Evolutionary conservation across 2,329 filamentous ascomycete genomes (phyloP).

Genomic region (Colletotrichum aenigma): DNA sequence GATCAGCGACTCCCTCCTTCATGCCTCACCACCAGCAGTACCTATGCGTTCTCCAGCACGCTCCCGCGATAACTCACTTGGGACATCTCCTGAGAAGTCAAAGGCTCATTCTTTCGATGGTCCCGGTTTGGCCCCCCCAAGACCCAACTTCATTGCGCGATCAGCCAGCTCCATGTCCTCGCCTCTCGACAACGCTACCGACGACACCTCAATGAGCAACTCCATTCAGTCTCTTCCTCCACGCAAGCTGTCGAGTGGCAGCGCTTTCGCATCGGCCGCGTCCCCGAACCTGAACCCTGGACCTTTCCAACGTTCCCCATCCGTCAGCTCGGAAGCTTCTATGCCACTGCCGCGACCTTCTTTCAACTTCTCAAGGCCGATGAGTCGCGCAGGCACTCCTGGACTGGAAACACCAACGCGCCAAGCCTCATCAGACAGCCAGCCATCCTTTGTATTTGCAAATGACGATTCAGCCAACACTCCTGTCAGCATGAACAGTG

Average conservation of each 20-base stretch:
- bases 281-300: slow-evolving; percentile 61
- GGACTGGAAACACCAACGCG: slow-evolving; percentile 61
- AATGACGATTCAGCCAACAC: slow-evolving; percentile 69
- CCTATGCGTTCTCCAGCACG: slow-evolving; percentile 38
- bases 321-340: slow-evolving; percentile 82
- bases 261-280: slow-evolving; percentile 44
- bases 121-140: slow-evolving; percentile 55
- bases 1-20: slow-evolving; percentile 25
- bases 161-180: slow-evolving; percentile 67
- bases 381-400: slow-evolving; percentile 75
- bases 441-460: slow-evolving; percentile 65
- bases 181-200: slow-evolving; percentile 70
- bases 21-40: slow-evolving; percentile 28
- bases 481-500: slow-evolving; percentile 74
- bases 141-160: slow-evolving; percentile 53
- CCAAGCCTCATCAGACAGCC: slow-evolving; percentile 71
- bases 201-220: slow-evolving; percentile 63
- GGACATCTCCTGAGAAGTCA: slow-evolving; percentile 48
- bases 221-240: slow-evolving; percentile 67
- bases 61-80: slow-evolving; percentile 29
- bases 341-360: slow-evolving; percentile 71
- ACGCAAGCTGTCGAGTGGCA: slow-evolving; percentile 78
- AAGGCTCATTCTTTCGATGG: slow-evolving; percentile 54
- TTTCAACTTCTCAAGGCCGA: slow-evolving; percentile 92
- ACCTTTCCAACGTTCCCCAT: slow-evolving; percentile 77